These are phyloP conservation scores for Thelonectria rubi DNA, from an alignment of 2,329 filamentous ascomycete genomes.

Conservation along the genomic window DNA sequence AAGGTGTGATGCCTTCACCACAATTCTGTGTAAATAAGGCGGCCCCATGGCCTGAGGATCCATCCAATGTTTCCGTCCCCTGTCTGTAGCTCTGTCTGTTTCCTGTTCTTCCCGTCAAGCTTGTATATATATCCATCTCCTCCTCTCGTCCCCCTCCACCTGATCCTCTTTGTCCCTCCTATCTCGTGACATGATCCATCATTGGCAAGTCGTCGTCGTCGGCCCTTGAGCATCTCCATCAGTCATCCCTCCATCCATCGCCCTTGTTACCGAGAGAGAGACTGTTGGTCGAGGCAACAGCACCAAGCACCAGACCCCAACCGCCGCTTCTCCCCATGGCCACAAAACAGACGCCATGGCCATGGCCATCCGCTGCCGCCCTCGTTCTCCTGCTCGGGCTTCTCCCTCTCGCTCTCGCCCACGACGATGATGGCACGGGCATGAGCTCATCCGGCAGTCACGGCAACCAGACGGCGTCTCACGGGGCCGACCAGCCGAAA, in stretches of 20 bases:
- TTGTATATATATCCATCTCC: no score
- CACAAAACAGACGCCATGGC: neutral
- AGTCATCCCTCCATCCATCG: no score
- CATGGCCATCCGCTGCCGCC: neutral
- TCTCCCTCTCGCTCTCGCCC: slow-evolving; percentile 35
- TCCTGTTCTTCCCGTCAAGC: neutral
- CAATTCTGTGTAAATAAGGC: neutral
- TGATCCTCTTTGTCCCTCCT: no score
- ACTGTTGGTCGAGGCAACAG: neutral
- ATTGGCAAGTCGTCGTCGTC: no score
- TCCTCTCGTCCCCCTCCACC: no score
- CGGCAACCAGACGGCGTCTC: slow-evolving; percentile 13
- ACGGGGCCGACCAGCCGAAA: slow-evolving; percentile 36
- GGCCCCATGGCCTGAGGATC: neutral
- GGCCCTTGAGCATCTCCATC: neutral
- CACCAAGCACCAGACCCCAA: neutral
- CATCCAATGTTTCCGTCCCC: neutral
- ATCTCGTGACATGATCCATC: neutral
- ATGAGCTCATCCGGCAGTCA: slow-evolving; percentile 14
- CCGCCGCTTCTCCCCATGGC: slow-evolving; percentile 10
- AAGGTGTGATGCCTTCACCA: slow-evolving; percentile 10
- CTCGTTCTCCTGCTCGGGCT: slow-evolving; percentile 23
- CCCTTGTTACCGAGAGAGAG: no score
- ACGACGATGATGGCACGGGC: slow-evolving; percentile 27
- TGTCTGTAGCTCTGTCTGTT: neutral